Percentiles rank a stretch among this genome's conserved stretches.
Conservation (phyloP, 1,139 yeast species). For the Blastobotrys ciferrii region DNA sequence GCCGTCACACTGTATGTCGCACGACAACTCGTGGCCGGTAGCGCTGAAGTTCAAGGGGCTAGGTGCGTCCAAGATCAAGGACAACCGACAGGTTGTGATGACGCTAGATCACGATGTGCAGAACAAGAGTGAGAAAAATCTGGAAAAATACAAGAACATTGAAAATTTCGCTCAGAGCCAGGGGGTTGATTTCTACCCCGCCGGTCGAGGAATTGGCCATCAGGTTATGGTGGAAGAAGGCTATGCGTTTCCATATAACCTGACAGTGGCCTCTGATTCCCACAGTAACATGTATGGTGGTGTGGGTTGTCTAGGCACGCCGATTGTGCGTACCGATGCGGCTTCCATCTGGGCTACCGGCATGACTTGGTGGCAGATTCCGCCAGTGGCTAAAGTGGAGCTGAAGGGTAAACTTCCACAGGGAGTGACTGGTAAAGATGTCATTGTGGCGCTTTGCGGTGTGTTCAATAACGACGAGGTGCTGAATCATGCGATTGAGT, state of each 20-base stretch:
- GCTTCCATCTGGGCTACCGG: slow-evolving; percentile 99
- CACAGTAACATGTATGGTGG: slow-evolving; percentile 99
- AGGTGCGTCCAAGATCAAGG: slow-evolving; percentile 80
- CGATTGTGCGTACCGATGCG: slow-evolving; percentile 97
- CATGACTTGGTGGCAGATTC: slow-evolving; percentile 99
- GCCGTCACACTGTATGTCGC: slow-evolving; percentile 99
- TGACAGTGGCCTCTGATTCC: slow-evolving; percentile 96
- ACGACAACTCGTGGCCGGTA: slow-evolving; percentile 98
- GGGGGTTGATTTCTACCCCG: slow-evolving; percentile 97
- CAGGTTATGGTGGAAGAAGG: slow-evolving; percentile 99
- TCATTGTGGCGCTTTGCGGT: slow-evolving; percentile 94
- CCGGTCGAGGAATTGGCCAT: slow-evolving; percentile 98
- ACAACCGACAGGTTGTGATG: slow-evolving; percentile 88
- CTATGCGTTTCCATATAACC: slow-evolving; percentile 89
- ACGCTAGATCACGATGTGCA: slow-evolving; percentile 98
- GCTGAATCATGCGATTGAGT: slow-evolving; percentile 94
- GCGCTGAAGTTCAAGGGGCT: slow-evolving; percentile 94
- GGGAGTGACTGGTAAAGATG: slow-evolving; percentile 95
- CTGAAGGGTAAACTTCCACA: slow-evolving; percentile 74
- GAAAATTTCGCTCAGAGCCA: slow-evolving; percentile 84
- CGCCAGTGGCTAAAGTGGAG: slow-evolving; percentile 96
- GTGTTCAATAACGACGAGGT: slow-evolving; percentile 94
- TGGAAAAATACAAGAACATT: slow-evolving; percentile 82
- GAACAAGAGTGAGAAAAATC: slow-evolving; percentile 81
- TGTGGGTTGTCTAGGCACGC: slow-evolving; percentile 91